phyloP scores from a whole-genome alignment of 148 eudicot genomes.

The Suaeda aralocaspica region DNA sequence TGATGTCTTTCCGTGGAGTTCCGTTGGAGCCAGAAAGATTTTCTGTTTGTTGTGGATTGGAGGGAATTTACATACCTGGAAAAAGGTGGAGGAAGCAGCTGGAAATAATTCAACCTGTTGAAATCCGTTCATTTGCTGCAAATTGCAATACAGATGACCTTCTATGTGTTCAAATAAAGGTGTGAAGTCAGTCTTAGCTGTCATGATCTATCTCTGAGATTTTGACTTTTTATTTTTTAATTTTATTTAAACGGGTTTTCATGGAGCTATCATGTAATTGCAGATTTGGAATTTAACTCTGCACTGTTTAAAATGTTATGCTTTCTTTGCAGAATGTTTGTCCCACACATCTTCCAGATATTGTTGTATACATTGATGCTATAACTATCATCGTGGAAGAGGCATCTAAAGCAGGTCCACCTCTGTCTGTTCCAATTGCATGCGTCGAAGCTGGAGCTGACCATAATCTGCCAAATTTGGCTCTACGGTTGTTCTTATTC shows the following conservation, averaged over 20 bases:
- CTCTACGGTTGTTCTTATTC: slow-evolving; percentile 62
- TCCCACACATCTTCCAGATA: slow-evolving; percentile 71
- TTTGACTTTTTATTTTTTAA: not conserved
- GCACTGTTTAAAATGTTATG: not conserved
- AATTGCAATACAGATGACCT: slow-evolving; percentile 93
- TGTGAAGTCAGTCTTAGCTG: slow-evolving; percentile 15
- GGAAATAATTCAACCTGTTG: slow-evolving; percentile 87
- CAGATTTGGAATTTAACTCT: not conserved
- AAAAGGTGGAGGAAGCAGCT: slow-evolving; percentile 90
- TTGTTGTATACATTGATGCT: slow-evolving; percentile 81
- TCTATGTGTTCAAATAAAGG: slow-evolving; percentile 97
- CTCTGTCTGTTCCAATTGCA: slow-evolving; percentile 69
- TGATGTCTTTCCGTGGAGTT: slow-evolving; percentile 90
- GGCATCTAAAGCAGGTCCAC: slow-evolving; percentile 69
- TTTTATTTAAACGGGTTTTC: slow-evolving; percentile 6
- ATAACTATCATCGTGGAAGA: slow-evolving; percentile 79
- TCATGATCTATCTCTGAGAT: slow-evolving; percentile 3
- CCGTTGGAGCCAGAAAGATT: slow-evolving; percentile 87
- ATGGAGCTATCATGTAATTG: not conserved
- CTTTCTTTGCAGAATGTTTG: slow-evolving; percentile 72
- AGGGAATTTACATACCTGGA: slow-evolving; percentile 89
- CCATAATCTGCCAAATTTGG: slow-evolving; percentile 75
- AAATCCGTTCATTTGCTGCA: slow-evolving; percentile 75
- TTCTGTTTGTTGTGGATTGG: slow-evolving; percentile 89
- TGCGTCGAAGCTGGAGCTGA: slow-evolving; percentile 86